Base-by-base conservation (phyloP, 305 asterid genomes). In the Solanum hybrid region DNA sequence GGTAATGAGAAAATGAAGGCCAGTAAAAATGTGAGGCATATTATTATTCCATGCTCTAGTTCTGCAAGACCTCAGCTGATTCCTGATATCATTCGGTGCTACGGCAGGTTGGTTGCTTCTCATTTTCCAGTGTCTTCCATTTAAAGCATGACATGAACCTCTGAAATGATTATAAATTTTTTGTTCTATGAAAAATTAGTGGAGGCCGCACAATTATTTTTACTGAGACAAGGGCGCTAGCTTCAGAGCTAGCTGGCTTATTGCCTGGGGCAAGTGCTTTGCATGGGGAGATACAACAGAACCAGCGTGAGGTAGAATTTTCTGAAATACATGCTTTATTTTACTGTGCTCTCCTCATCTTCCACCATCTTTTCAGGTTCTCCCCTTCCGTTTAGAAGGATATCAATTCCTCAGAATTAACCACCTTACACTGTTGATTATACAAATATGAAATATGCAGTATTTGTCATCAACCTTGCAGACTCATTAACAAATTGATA, bases 1-100 rank as follows among this genome's bases (percentile, higher is more conserved):
- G 99, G 99, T 88, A 96, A 95, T 93, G 98, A 96, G 95, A 96
- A 95, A 93, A 97, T 96, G 99, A 97, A 97, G 92, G 99, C 99
- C 61, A 97, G 99, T 92, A 93, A 94, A 39, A 97, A 89, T 87
- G 99, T 97, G 77, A 94, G 98, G 92, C 99, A 97, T 88, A 92
- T 94, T 91, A 96, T 97, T 85, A 95, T 97, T 89, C 99, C 99
- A 71, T 97, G 99, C 95, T 96, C 98, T 75, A 92, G 89, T 75
- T 86, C 96, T 86, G 99, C 98, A 34, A 94, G 97, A 92, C 73
- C 99, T 90, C 97, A 96, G 92, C 95, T 97, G 86, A 97, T 97
- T 91, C 99, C 99, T 42, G 99, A 97, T 91, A 92, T 97, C 91
- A 97, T 97, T 92, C 92, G 95, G 88, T 96, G 98, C 93, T 97